These are phyloP conservation scores for Celoporthe dispersa DNA, from an alignment of 2,329 filamentous ascomycete genomes.

Conservation along the genomic window DNA sequence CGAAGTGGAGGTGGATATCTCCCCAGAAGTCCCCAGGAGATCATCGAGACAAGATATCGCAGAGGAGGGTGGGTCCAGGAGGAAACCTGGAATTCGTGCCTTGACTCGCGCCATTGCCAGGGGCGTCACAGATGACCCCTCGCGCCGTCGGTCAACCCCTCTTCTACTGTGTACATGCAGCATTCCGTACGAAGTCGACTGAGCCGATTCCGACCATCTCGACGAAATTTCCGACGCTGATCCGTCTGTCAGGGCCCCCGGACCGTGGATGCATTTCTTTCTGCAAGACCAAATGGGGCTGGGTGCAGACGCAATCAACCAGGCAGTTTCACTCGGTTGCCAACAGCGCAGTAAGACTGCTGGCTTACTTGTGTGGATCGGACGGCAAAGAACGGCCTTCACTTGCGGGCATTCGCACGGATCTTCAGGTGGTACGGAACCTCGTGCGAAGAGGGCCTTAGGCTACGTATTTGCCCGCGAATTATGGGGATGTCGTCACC, in stretches of 20 bases:
- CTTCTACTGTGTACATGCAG: not conserved
- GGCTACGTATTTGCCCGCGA: not conserved
- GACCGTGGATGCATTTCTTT: constrained; percentile 5
- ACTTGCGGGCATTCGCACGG: not conserved
- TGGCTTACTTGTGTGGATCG: not conserved
- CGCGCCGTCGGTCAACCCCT: not conserved
- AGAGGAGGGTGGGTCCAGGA: not conserved
- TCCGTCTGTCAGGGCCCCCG: not conserved
- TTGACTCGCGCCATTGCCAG: constrained; percentile 6
- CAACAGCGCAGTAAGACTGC: not conserved
- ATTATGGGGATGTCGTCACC: constrained; percentile 8
- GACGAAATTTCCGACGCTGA: not conserved
- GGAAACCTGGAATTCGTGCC: not conserved
- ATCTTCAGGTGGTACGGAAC: not conserved
- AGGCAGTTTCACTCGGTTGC: not conserved
- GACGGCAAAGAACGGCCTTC: not conserved
- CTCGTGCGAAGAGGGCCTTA: not conserved
- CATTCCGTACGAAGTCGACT: not conserved
- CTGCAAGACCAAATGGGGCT: not conserved
- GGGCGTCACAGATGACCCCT: not conserved
- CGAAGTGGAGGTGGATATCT: constrained; percentile 8
- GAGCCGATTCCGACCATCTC: not conserved
- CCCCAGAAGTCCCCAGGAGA: constrained; percentile 7
- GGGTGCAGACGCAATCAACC: not conserved
- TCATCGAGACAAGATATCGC: not conserved